Percentiles rank a stretch among this genome's conserved stretches.
These are phyloP conservation scores for Russula brevipes DNA, from an alignment of 768 basidiomycete species.

Conservation along the genomic window DNA sequence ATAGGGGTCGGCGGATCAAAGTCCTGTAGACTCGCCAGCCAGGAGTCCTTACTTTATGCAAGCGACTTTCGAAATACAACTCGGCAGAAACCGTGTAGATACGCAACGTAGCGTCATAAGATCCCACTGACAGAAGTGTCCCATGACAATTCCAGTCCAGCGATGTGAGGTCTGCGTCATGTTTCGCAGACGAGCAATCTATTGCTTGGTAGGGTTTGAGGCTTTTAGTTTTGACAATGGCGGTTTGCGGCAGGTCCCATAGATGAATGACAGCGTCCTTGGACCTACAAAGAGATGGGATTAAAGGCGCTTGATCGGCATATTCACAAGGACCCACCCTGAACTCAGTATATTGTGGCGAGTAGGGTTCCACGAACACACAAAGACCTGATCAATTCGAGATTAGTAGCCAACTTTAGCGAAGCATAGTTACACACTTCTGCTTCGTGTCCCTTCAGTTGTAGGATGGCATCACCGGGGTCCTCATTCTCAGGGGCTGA, in stretches of 20 bases:
- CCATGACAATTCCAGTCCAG: constrained; percentile 76
- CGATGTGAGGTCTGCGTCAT: constrained; percentile 63
- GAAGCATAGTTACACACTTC: constrained; percentile 18
- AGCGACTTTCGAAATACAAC: constrained; percentile 54
- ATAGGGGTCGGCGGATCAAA: not conserved
- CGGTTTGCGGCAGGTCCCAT: constrained; percentile 56
- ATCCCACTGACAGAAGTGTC: constrained; percentile 68
- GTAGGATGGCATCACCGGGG: constrained; percentile 12
- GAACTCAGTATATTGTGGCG: constrained; percentile 58
- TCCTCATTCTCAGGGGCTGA: constrained; percentile 4
- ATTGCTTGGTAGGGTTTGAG: constrained; percentile 40
- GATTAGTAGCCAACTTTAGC: not conserved
- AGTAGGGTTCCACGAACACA: constrained; percentile 73
- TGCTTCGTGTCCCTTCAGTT: constrained; percentile 45
- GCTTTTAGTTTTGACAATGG: constrained; percentile 23
- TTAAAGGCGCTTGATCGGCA: not conserved
- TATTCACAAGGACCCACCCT: constrained; percentile 46
- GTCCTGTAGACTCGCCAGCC: not conserved
- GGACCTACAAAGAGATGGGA: constrained; percentile 41
- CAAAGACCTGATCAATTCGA: constrained; percentile 54
- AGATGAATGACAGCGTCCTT: constrained; percentile 71
- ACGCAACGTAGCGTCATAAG: constrained; percentile 68
- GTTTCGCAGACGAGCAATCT: constrained; percentile 44
- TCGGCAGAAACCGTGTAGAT: constrained; percentile 59
- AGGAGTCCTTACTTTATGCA: constrained; percentile 53